phyloP scores from a whole-genome alignment of 495 filamentous ascomycete species.

The Neurospora sp. region DNA sequence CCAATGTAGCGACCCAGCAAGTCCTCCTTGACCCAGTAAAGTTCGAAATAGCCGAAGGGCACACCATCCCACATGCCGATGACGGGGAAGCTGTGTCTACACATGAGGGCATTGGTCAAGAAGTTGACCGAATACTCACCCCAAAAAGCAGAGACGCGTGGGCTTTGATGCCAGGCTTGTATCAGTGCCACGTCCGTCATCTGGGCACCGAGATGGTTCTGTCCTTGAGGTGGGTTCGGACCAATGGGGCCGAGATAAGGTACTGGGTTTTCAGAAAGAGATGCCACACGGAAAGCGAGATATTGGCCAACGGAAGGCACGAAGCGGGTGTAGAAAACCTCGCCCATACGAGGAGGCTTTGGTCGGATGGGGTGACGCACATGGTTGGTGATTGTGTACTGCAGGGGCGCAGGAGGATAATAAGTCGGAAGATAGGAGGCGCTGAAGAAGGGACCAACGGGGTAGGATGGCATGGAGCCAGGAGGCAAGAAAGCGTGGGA shows the following conservation, averaged over 20 bases:
- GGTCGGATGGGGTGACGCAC: conserved; percentile 80
- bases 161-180: conserved; percentile 82
- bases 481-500: conserved; percentile 8
- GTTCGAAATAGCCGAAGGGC: conserved; percentile 94
- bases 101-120: conserved; percentile 51
- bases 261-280: conserved; percentile 42
- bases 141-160: conserved; percentile 77
- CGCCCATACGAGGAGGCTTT: conserved; percentile 79
- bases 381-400: conserved; percentile 69
- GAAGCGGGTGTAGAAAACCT: conserved; percentile 82
- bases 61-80: conserved; percentile 93
- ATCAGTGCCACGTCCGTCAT: conserved; percentile 64
- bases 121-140: conserved; percentile 60
- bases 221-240: conserved; percentile 20
- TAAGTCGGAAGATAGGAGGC: conserved; percentile 79
- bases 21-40: conserved; percentile 99
- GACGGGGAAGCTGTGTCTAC: conserved; percentile 72
- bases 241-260: conserved; percentile 44
- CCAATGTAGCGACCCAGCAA: conserved; percentile 55
- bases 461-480: conserved; percentile 18
- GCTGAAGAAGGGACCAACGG: conserved; percentile 61
- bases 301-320: conserved; percentile 75
- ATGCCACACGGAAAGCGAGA: conserved; percentile 77
- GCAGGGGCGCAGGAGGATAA: conserved; percentile 72
- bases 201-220: conserved; percentile 13